A percentile compares a stretch with the other conserved stretches of the same genome.
Conservation (phyloP, 768 basidiomycete genomes). For the Lentinula edodes region DNA sequence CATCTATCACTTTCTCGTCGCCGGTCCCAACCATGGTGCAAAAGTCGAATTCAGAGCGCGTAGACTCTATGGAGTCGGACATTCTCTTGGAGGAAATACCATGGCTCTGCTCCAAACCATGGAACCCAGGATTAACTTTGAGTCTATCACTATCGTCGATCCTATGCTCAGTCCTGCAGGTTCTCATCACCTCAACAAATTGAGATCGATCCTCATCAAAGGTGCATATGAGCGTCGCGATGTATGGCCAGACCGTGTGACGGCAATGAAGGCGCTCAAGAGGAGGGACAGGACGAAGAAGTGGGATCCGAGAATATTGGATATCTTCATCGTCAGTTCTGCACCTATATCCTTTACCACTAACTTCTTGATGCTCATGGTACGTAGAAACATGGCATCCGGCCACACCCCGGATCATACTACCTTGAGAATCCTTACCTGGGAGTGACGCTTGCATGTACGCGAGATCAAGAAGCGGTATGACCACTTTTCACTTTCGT, state of each 20-base stretch:
- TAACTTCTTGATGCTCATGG: not conserved
- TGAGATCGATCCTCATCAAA: conserved; percentile 38
- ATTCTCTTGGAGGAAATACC: conserved; percentile 62
- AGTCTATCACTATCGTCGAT: conserved; percentile 54
- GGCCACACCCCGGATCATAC: conserved; percentile 26
- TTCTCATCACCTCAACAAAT: conserved; percentile 29
- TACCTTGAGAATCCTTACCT: conserved; percentile 25
- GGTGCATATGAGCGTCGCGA: conserved; percentile 46
- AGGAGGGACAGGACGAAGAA: conserved; percentile 25
- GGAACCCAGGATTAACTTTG: conserved; percentile 38
- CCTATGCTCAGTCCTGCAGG: conserved; percentile 56
- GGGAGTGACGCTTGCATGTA: conserved; percentile 50
- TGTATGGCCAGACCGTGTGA: conserved; percentile 43
- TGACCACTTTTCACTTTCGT: conserved; percentile 14
- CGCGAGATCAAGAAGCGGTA: conserved; percentile 58
- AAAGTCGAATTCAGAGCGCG: conserved; percentile 42
- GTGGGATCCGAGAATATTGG: conserved; percentile 53
- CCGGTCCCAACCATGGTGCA: conserved; percentile 30
- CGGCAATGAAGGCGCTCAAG: conserved; percentile 33
- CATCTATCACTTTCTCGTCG: conserved; percentile 49
- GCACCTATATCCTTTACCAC: not conserved
- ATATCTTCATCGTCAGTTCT: conserved; percentile 46
- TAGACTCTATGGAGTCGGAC: conserved; percentile 59
- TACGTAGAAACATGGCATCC: conserved; percentile 41
- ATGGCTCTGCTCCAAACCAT: conserved; percentile 51